Evolutionary conservation across 352 stramenopile genomes (phyloP), one percentile per base, ranked within the genome.

Genomic region (Phytopythium ostracodes): DNA sequence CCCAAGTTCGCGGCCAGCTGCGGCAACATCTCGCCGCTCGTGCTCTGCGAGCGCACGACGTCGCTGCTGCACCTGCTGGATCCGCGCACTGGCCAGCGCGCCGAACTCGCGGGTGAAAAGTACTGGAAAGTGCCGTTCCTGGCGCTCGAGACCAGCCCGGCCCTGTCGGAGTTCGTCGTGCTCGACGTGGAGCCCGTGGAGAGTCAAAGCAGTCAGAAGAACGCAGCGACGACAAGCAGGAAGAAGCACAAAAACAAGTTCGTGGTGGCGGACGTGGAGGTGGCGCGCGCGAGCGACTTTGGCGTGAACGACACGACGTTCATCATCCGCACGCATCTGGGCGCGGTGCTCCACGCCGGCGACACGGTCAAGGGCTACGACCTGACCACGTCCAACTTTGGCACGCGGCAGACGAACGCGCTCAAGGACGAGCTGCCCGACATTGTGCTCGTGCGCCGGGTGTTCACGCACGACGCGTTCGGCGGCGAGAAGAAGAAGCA

Each of bases 281-380:
- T 94, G 40, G 80, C 81, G 49, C 77, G 81, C 15, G 76, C 61
- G 24, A 82, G 73, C 52, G 84, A 94, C 63, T 91, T 94, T 70
- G 84, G 84, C 31, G 80, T 88, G 42, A 94, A 92, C 65, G 84
- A 94, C 60, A 89, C 76, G 61, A 89, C 76, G 24, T 91, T 87
- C 64, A 60, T 82, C 25, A 67, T 90, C 14, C 75, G 76, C 6
- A 88, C 68, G 47, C 84, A 94, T 55, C 67, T 94, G 40, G 82
- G 82, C 22, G 70, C 65, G 7, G 59, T 87, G 27, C 66, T 94
- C 43, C 60, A 73, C 35, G 81, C 77, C 1, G 82, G 84, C 18
- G 82, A 94, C 61, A 81, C 67, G 9, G 84, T 89, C 53, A 85
- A 87, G 65, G 83, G 83, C 50, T 92, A 92, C 65, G 83, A 92